Percentiles rank a stretch among this genome's conserved stretches.
phyloP scores from a whole-genome alignment of 441 rosid species.

The Daphne laureola region DNA sequence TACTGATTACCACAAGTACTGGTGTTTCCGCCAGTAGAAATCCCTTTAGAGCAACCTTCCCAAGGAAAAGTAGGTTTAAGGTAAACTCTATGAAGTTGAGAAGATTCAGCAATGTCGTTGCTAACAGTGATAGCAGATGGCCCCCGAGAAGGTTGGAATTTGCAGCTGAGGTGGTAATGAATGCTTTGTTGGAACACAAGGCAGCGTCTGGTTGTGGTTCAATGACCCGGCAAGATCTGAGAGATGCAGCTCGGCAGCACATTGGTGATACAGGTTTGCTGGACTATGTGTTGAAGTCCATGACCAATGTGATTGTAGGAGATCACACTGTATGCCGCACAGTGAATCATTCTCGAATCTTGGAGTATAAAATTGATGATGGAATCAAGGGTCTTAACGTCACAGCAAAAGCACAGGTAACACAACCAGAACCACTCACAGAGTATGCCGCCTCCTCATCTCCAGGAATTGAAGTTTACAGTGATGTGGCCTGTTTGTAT shows the following conservation, averaged over 20 bases:
- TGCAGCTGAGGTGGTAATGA: conserved; percentile 71
- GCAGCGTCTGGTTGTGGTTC: conserved; percentile 29
- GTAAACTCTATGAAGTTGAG: conserved; percentile 32
- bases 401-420: conserved; percentile 18
- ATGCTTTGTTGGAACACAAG: conserved; percentile 49
- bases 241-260: conserved; percentile 83
- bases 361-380: conserved; percentile 70
- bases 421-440: conserved; percentile 13
- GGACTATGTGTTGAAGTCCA: conserved; percentile 74
- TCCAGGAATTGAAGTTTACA: conserved; percentile 43
- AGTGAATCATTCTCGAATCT: conserved; percentile 58
- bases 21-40: conserved; percentile 19
- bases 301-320: conserved; percentile 73
- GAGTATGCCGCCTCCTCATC: conserved; percentile 13
- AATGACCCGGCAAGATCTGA: conserved; percentile 83
- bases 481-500: conserved; percentile 48
- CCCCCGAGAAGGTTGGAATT: conserved; percentile 65
- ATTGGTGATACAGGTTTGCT: conserved; percentile 91
- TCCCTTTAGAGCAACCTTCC: conserved; percentile 17
- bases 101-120: conserved; percentile 34
- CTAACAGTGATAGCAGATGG: conserved; percentile 77
- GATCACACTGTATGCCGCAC: conserved; percentile 41
- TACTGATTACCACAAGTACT: conserved; percentile 10
- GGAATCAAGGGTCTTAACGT: conserved; percentile 18
- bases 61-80: conserved; percentile 25